Conservation (phyloP, 352 stramenopile species). For the Pythium scleroteichum region DNA sequence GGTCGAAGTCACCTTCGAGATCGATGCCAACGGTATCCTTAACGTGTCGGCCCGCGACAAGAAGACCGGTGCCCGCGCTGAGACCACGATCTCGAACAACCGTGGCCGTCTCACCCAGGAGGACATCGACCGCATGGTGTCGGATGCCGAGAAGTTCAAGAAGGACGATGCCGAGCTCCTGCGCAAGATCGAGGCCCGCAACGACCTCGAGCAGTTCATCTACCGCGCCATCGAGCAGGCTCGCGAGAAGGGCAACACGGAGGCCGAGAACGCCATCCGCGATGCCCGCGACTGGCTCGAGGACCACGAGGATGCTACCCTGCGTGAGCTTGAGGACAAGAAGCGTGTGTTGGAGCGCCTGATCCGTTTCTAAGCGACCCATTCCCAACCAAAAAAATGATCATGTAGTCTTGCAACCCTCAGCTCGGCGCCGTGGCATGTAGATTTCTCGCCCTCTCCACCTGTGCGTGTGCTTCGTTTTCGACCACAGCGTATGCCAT, state of each 20-base stretch:
- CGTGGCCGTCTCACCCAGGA: slow-evolving; percentile 40
- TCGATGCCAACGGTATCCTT: slow-evolving; percentile 77
- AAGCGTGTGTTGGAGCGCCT: slow-evolving; percentile 53
- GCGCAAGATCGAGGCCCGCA: slow-evolving; percentile 46
- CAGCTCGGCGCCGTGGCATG: slow-evolving; percentile 12
- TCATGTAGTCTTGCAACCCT: slow-evolving; percentile 30
- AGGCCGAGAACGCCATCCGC: slow-evolving; percentile 58
- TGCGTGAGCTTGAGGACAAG: slow-evolving; percentile 91
- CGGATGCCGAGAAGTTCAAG: slow-evolving; percentile 48
- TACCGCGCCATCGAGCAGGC: slow-evolving; percentile 42
- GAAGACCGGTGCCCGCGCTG: slow-evolving; percentile 42
- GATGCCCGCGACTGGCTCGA: slow-evolving; percentile 76
- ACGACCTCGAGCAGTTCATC: slow-evolving; percentile 46
- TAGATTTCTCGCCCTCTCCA: slow-evolving; percentile 12
- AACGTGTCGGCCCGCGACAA: slow-evolving; percentile 78
- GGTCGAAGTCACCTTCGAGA: slow-evolving; percentile 64
- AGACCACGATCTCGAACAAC: slow-evolving; percentile 49
- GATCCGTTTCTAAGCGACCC: slow-evolving; percentile 37
- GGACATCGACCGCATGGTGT: slow-evolving; percentile 51
- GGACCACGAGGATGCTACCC: slow-evolving; percentile 61
- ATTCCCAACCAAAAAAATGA: slow-evolving; percentile 23
- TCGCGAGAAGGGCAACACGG: slow-evolving; percentile 37
- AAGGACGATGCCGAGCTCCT: slow-evolving; percentile 47
- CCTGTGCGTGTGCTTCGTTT: neutral
- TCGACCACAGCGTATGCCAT: neutral